Base-by-base conservation (phyloP, 306 rosid species). In the Erythrophleum fordii region DNA sequence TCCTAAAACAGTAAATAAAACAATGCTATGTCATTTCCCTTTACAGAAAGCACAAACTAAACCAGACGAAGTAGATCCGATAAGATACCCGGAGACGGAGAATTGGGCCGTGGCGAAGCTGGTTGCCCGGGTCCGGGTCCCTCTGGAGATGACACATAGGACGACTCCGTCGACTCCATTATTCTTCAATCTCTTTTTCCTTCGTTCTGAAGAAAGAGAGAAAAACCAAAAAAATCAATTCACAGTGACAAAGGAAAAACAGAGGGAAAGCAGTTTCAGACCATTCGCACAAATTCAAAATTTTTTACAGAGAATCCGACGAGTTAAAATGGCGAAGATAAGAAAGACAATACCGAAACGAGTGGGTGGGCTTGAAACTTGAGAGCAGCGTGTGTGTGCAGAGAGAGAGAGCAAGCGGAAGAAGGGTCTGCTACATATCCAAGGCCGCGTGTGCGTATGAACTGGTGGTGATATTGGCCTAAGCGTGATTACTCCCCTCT, bases 121-220 rank as follows among this genome's bases (percentile, higher is more conserved):
- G 85, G 87, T 83, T 89, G 91, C 87, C 96, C 68, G 1, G 89
- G 92, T 11, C 90, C 96, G 1, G 91, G 92, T n/a, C 90, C 96
- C 83, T 95, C 99, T 11, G 99, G 98, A 6, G 99, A 95, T 69
- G 99, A 95, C 49, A 95, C 84, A 88, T 91, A 93, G 0, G 99
- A 95, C 11, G 99, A 88, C 79, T 95, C 99, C 39, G 99, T 90
- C 35, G 99, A 95, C 90, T 90, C 99, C 99, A 95, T 90, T 79
- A 31, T 68, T 75, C 68, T 78, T 77, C 23, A 71, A 52, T 39
- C 75, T 73, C 69, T 84, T 85, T 51, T 78, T 84, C 69, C 72
- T 55, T 29, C 14, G 26, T 22, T 35, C 59, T 44, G 76, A 69
- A 23, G 62, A 83, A 61, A 81, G 45, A 16, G 11, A 31, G 76